phyloP scores from a whole-genome alignment of 2,329 filamentous ascomycete species.

The Alternaria viburni region DNA sequence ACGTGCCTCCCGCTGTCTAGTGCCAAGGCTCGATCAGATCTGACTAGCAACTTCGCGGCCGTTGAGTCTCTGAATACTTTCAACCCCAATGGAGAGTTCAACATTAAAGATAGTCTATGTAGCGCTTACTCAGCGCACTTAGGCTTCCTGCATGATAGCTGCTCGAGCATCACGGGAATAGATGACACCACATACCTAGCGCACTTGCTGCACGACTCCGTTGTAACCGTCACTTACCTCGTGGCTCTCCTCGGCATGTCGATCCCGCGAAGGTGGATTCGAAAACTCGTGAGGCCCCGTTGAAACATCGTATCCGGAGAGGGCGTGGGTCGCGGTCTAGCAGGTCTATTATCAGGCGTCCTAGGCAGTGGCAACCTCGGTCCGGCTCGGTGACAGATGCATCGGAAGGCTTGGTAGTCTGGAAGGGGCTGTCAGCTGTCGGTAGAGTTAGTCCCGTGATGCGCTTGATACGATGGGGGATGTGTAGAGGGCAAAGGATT shows the following conservation, averaged over 20 bases:
- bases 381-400: neutral
- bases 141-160: neutral
- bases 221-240: conserved; percentile 31
- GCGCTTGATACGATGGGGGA: neutral
- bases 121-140: neutral
- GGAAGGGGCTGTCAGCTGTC: conserved; percentile 14
- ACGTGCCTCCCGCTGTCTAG: conserved; percentile 13
- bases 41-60: neutral
- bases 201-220: conserved; percentile 22
- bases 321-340: conserved; percentile 16
- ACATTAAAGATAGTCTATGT: neutral
- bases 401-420: conserved; percentile 7
- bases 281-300: neutral
- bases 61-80: neutral
- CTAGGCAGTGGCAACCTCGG: neutral
- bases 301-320: conserved; percentile 17
- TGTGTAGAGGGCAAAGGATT: neutral
- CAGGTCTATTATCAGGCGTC: neutral
- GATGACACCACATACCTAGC: conserved; percentile 17
- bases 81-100: neutral
- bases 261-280: neutral
- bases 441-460: conserved; percentile 5
- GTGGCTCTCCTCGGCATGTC: conserved; percentile 18
- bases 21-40: conserved; percentile 6
- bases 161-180: conserved; percentile 4